phyloP scores from a whole-genome alignment of 2,329 filamentous ascomycete species.

The Fusarium protoensiforme region DNA sequence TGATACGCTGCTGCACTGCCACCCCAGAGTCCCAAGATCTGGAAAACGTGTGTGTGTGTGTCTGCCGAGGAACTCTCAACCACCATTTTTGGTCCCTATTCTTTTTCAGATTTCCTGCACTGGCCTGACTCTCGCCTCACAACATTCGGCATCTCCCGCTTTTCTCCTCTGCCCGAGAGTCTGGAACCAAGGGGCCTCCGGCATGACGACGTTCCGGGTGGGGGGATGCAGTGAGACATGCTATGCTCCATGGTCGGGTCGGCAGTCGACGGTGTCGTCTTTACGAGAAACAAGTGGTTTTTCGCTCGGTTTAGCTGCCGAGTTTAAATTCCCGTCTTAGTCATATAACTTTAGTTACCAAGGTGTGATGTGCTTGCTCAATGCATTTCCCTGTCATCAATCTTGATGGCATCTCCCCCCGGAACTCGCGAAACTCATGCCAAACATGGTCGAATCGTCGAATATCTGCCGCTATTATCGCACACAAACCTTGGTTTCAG shows the following conservation, averaged over 20 bases:
- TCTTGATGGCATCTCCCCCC: background rate
- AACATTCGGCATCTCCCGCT: constrained; percentile 25
- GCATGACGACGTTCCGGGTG: constrained; percentile 23
- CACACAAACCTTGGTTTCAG: constrained; percentile 10
- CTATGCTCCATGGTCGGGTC: background rate
- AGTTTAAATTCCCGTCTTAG: background rate
- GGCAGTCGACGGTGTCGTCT: background rate
- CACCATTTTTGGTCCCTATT: constrained; percentile 12
- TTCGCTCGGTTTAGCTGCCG: background rate
- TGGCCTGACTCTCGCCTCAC: constrained; percentile 10
- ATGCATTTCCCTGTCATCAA: background rate
- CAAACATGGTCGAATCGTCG: background rate
- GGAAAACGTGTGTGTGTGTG: background rate
- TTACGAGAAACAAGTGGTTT: background rate
- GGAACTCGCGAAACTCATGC: background rate
- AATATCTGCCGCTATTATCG: background rate
- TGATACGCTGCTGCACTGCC: background rate
- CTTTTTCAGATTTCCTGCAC: background rate
- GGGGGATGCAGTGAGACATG: constrained; percentile 6
- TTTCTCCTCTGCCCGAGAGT: constrained; percentile 4
- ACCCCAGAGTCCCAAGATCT: background rate
- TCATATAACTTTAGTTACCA: background rate
- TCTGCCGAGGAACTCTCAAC: background rate
- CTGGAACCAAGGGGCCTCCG: constrained; percentile 9
- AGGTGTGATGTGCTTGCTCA: background rate